Base-by-base conservation (phyloP, 176 grass and related monocot species). In the Dactylis glomerata region DNA sequence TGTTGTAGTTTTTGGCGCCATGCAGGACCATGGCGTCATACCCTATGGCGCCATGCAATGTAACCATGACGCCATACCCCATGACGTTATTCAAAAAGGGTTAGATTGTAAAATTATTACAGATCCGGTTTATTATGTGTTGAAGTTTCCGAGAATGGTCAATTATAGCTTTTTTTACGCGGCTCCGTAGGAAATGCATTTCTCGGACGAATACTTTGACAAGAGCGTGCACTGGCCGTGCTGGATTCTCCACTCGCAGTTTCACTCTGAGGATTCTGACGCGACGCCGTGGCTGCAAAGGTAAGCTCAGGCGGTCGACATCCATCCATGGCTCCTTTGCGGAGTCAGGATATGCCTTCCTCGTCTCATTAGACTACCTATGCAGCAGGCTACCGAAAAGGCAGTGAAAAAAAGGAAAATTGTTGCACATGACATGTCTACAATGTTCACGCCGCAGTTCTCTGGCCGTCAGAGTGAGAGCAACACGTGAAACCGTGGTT, bases 261-360 rank as follows among this genome's bases (percentile, higher is more conserved):
- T 28, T 6, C 57, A 5, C 56, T 59, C 0, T 27, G 57, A 28
- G 10, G 57, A 61, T 13, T 61, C 57, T 14, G 24, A 61, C 24
- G 57, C n/a, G 57, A 12, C 36, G 69, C 45, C 55, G 28, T 34
- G 38, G 16, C 68, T 31, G 38, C 30, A 65, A 79, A 83, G 66
- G 14, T 45, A 1, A 41, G 28, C 54, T 28, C n/a, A 59, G 8
- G 49, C 17, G 23, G 46, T 50, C 3, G 70, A 57, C 49, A 57
- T 78, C 28, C n/a, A n/a, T n/a, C n/a, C 19, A 8, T 5, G 17
- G 16, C 49, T 47, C 59, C 72, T 41, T 88, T 11, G 65, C 44
- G 1, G 2, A 79, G 44, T 22, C 77, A 26, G 13, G 4, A 37
- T 68, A 61, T 86, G 56, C 84, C 41, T 74, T 83, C 65, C 88